phyloP scores from a whole-genome alignment of 2,329 filamentous ascomycete species.

The Pyrenochaeta sp. region DNA sequence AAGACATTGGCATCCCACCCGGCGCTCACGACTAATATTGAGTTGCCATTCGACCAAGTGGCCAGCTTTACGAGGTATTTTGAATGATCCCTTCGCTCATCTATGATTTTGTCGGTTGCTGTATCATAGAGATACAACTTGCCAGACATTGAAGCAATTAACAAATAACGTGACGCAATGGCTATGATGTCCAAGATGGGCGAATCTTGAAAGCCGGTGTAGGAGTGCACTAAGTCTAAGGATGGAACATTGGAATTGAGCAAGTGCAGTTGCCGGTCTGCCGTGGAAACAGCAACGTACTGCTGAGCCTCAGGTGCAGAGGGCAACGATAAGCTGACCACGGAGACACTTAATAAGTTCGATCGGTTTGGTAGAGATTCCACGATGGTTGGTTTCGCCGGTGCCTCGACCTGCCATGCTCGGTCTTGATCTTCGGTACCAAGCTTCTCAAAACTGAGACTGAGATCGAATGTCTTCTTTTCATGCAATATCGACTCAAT shows the following conservation, averaged over 20 bases:
- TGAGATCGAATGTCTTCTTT: constrained; percentile 65
- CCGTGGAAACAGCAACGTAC: constrained; percentile 46
- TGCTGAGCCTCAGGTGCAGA: constrained; percentile 15
- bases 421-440: constrained; percentile 53
- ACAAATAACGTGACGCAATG: constrained; percentile 53
- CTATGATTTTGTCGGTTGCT: constrained; percentile 48
- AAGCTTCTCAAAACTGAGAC: constrained; percentile 63
- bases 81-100: constrained; percentile 62
- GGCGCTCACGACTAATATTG: constrained; percentile 59
- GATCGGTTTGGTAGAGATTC: constrained; percentile 55
- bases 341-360: constrained; percentile 62
- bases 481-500: constrained; percentile 68
- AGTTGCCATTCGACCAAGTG: constrained; percentile 43
- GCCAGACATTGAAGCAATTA: constrained; percentile 68
- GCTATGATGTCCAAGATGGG: constrained; percentile 62
- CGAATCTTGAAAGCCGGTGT: constrained; percentile 55
- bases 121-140: constrained; percentile 59
- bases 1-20: constrained; percentile 67
- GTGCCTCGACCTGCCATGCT: constrained; percentile 58
- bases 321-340: constrained; percentile 46
- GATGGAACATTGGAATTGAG: constrained; percentile 46
- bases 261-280: constrained; percentile 56
- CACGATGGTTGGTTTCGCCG: constrained; percentile 53
- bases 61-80: constrained; percentile 66
- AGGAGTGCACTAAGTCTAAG: constrained; percentile 45